Evolutionary conservation across 192 early-diverging fungal species (phyloP), one percentile per base, ranked within the genome.

Genomic region (Anaeromyces robustus): DNA sequence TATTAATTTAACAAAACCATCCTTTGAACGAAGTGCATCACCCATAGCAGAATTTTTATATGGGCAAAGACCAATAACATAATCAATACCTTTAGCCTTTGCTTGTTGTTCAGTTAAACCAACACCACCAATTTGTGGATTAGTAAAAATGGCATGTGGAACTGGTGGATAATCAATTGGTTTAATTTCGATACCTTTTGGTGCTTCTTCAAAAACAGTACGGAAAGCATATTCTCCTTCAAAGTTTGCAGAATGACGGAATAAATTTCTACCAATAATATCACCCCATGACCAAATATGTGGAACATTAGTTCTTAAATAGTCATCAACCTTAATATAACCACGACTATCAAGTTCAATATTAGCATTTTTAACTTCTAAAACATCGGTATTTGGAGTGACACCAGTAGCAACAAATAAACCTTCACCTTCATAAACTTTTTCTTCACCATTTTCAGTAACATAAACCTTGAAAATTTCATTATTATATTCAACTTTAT

Each of bases 91-190:
- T 81, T 89, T 86, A 83, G 90, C 92, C 90, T 97, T 98, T 77
- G 95, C 87, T 85, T 97, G 90, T 82, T 94, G 93, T 89, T 99
- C 98, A 83, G 92, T 96, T 90, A 94, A 93, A 80, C 98, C 98
- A 80, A 96, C 96, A 96, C 98, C 98, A 32, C 97, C 98, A 77
- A 98, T 96, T 89, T 99, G 97, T 29, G 98, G 98, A 84, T 95
- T 95, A 17, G 96, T 96, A 29, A 29, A 41, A 14, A 22, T 29
- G n/a, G 85, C 85, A 80, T 84, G 84, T 29, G 85, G 85, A 31
- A 86, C 81, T 11, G 85, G 85, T 28, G 85, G 85, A 37, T 86
- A 86, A 22, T 80, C 22, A 30, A 84, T 43, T 77, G 77, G 22
- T 43, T 30, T 83, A 30, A 77, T 29, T n/a, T 34, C 19, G 22